phyloP scores from a whole-genome alignment of 768 basidiomycete genomes.

The Lactifluus pinguis region DNA sequence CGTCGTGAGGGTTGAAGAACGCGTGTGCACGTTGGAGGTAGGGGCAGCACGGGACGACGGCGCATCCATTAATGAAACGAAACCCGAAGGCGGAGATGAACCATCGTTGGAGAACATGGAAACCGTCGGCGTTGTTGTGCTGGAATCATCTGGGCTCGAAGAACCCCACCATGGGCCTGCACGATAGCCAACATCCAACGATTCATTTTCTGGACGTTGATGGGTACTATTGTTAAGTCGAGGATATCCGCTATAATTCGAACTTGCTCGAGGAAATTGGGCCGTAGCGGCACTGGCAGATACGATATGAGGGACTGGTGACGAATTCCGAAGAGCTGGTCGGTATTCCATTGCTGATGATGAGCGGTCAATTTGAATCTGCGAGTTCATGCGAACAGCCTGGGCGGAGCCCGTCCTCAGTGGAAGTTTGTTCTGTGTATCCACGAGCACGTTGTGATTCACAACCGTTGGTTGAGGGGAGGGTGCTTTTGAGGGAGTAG shows the following conservation, averaged over 20 bases:
- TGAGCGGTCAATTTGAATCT: conserved; percentile 54
- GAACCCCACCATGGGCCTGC: conserved; percentile 54
- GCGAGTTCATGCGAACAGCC: conserved; percentile 41
- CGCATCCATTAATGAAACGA: conserved; percentile 78
- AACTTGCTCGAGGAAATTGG: conserved; percentile 39
- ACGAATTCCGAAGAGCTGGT: conserved; percentile 34
- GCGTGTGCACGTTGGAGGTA: conserved; percentile 13
- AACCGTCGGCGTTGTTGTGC: conserved; percentile 55
- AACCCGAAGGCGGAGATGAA: conserved; percentile 26
- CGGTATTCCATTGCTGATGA: conserved; percentile 76
- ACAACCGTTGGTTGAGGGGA: conserved; percentile 50
- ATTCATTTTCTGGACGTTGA: background rate
- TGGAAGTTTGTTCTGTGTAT: conserved; percentile 33
- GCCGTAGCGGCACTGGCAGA: conserved; percentile 46
- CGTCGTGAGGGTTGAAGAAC: conserved; percentile 15
- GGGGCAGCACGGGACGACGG: conserved; percentile 31
- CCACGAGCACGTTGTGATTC: conserved; percentile 27
- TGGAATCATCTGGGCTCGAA: conserved; percentile 30
- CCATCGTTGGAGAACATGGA: conserved; percentile 49
- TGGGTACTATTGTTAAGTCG: background rate
- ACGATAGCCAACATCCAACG: background rate
- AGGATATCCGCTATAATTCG: conserved; percentile 23
- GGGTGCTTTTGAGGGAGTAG: conserved; percentile 67
- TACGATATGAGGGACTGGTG: conserved; percentile 45
- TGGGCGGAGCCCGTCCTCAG: conserved; percentile 63